Conservation (phyloP, 176 grass and related monocot genomes). For the Microstegium vimineum region DNA sequence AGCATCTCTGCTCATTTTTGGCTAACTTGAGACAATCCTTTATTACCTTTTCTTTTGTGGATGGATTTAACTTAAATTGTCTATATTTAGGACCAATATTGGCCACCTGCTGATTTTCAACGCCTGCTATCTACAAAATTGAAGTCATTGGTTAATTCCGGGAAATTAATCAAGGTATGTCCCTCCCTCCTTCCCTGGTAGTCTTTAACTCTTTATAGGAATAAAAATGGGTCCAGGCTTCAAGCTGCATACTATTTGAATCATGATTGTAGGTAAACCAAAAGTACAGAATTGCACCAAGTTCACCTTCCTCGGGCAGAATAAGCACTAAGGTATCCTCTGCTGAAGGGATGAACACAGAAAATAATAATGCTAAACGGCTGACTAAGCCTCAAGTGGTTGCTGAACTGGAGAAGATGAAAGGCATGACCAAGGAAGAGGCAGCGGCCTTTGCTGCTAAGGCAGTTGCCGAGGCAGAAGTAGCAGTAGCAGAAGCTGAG, state of each 20-base stretch:
- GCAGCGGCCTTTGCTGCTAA: constrained; percentile 77
- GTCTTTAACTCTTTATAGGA: neutral
- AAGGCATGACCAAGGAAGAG: constrained; percentile 58
- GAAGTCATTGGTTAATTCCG: constrained; percentile 54
- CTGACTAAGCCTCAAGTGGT: constrained; percentile 50
- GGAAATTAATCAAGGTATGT: constrained; percentile 74
- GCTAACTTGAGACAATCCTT: neutral
- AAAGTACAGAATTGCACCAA: constrained; percentile 77
- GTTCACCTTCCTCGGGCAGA: constrained; percentile 29
- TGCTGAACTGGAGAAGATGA: constrained; percentile 56
- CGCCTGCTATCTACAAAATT: constrained; percentile 60
- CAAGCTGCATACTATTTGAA: constrained; percentile 8
- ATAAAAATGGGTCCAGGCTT: neutral
- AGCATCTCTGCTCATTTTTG: neutral
- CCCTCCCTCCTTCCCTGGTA: neutral
- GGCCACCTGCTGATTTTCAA: constrained; percentile 76
- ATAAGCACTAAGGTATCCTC: constrained; percentile 38
- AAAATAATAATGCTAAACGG: constrained; percentile 39
- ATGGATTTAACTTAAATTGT: constrained; percentile 23
- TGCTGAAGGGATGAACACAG: constrained; percentile 19
- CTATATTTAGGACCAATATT: constrained; percentile 61
- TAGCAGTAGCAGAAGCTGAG: constrained; percentile 65
- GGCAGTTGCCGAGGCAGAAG: constrained; percentile 87
- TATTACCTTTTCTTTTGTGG: neutral
- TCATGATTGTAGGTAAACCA: constrained; percentile 55